Conservation (phyloP, 1,139 yeast genomes). For the Taphrina wiesneri region DNA sequence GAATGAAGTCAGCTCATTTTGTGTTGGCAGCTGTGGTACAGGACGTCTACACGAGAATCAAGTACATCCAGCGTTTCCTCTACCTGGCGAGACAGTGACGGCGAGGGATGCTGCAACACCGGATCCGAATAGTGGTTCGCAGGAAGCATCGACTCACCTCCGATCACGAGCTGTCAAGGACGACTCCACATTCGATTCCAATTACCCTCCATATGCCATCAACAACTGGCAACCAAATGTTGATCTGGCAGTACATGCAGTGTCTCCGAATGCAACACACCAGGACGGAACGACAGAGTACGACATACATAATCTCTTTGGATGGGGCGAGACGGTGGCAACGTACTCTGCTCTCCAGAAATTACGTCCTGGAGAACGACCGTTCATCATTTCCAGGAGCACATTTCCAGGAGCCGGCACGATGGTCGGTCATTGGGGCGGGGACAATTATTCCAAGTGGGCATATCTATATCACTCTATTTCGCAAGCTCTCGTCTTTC, state of each 20-base stretch:
- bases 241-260: constrained; percentile 46
- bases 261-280: constrained; percentile 47
- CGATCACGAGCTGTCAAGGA: constrained; percentile 38
- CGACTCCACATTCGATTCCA: constrained; percentile 45
- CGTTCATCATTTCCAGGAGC: constrained; percentile 80
- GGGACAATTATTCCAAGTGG: constrained; percentile 92
- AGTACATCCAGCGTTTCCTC: constrained; percentile 36
- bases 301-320: constrained; percentile 81
- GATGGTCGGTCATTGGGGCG: constrained; percentile 93
- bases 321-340: constrained; percentile 72
- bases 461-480: constrained; percentile 72
- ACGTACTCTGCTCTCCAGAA: constrained; percentile 64
- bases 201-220: constrained; percentile 47
- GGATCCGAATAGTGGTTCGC: background rate
- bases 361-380: constrained; percentile 59
- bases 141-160: background rate
- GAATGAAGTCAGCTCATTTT: constrained; percentile 48
- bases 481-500: constrained; percentile 82
- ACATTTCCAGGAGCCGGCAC: constrained; percentile 88
- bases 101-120: background rate
- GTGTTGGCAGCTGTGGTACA: constrained; percentile 47
- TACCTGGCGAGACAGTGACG: constrained; percentile 41
- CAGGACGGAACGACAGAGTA: constrained; percentile 46
- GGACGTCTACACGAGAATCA: constrained; percentile 43
- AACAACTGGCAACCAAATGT: constrained; percentile 47